Conservation (phyloP, 2,329 filamentous ascomycete genomes). For the Calonectria hawksworthii region DNA sequence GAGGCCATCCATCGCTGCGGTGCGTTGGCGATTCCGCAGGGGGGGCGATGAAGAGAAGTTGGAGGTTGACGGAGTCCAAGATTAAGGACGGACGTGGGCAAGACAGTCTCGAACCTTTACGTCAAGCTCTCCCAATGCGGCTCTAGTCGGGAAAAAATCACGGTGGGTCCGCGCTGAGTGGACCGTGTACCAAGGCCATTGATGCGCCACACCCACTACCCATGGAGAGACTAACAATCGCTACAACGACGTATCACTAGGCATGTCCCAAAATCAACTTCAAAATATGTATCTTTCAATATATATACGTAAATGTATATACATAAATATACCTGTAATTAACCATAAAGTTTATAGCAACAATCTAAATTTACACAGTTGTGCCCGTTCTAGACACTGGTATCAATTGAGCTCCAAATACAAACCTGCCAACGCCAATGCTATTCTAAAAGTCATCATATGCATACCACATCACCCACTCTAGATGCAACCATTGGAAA, state of each 20-base stretch:
- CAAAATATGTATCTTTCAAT: not conserved
- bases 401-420: slow-evolving; percentile 26
- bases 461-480: not conserved
- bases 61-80: not conserved
- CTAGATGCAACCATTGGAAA: not conserved
- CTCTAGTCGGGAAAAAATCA: slow-evolving; percentile 1
- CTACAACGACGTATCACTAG: not conserved
- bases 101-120: slow-evolving; percentile 11
- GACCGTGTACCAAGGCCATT: not conserved
- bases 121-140: slow-evolving; percentile 4
- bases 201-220: not conserved
- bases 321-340: not conserved
- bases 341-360: not conserved
- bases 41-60: not conserved
- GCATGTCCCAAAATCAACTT: not conserved
- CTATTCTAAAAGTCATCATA: slow-evolving; percentile 15
- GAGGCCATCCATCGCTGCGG: slow-evolving; percentile 63
- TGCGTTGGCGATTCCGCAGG: not conserved
- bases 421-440: slow-evolving; percentile 26
- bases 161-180: slow-evolving; percentile 7
- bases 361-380: not conserved
- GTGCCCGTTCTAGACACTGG: slow-evolving; percentile 1
- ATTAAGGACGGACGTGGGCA: not conserved
- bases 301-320: not conserved
- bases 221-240: not conserved